These are phyloP conservation scores for Yamadazyma atlantica DNA, from an alignment of 1,139 yeast species.

Conservation along the genomic window DNA sequence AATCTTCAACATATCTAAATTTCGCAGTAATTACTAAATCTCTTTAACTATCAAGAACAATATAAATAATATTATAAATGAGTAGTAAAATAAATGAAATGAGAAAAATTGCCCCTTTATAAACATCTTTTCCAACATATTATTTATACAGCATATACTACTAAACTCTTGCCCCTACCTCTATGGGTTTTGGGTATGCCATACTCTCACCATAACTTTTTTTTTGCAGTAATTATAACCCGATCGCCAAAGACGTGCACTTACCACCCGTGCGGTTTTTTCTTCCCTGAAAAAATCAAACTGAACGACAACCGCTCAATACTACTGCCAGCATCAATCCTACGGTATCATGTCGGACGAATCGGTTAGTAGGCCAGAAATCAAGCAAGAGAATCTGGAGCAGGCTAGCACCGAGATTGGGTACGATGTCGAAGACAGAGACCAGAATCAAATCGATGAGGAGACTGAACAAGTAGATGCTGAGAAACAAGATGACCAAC, in stretches of 20 bases:
- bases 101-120: too few relatives aligned
- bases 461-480: conserved; percentile 15
- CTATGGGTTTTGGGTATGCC: too few relatives aligned
- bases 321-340: conserved; percentile 3
- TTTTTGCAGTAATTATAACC: neutral
- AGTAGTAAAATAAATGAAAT: too few relatives aligned
- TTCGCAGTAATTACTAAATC: neutral
- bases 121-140: too few relatives aligned
- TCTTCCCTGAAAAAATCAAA: neutral
- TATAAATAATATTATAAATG: too few relatives aligned
- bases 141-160: too few relatives aligned
- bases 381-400: conserved; percentile 6
- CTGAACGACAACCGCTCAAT: neutral
- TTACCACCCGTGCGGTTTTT: neutral
- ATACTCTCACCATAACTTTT: too few relatives aligned
- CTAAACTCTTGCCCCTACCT: too few relatives aligned
- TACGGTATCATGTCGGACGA: conserved; percentile 13
- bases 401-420: conserved; percentile 9
- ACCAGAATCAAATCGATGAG: conserved; percentile 52
- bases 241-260: neutral
- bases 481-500: conserved; percentile 8
- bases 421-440: conserved; percentile 25
- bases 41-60: too few relatives aligned
- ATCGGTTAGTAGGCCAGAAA: conserved; percentile 5
- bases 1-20: neutral